Base-by-base conservation (phyloP, 768 basidiomycete genomes). In the Lactarius indigo region DNA sequence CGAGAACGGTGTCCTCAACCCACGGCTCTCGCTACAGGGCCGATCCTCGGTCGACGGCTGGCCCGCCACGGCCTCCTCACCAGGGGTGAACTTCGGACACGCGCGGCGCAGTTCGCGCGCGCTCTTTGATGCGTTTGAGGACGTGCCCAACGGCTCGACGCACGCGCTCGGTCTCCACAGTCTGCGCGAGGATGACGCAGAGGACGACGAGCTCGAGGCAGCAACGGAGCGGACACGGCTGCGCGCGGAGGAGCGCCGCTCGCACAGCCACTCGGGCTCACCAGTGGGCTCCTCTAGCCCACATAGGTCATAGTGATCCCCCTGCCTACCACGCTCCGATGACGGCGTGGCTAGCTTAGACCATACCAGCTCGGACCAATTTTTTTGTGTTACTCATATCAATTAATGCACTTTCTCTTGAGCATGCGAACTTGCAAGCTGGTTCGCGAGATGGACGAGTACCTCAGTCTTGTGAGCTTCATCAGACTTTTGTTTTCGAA, bases 11-110 rank as follows among this genome's bases (percentile, higher is more conserved):
- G 74, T 92, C 28, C 84, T 90, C 83, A 82, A 94, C 74, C 90
- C 93, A 1, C 86, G 92, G 7, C 80, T 94, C 69, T 91, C 89
- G 72, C 80, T 95, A 61, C 87, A 90, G 66, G 92, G 92, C 52
- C 85, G 94, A 1, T 79, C 88, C 73, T 94, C 92, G 6, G 77
- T 91, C 57, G 95, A 96, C 66, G 86, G 85, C 2, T 93, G 91
- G 90, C 79, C 80, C 65, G 83, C 79, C 26, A 63, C 74, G 59
- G 50, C 26, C 5, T 74, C 74, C 75, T 72, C 50, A 67, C 75
- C 63, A 74, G 76, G 52, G 68, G 74, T 55, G 73, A 77, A 61
- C 69, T 75, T 64, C 66, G 71, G 41, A 58, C 75, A 57, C 6
- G 76, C 79, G 0, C 76, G 80, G 23, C 91, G 93, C 71, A 86